Base-by-base conservation (phyloP, 2,329 filamentous ascomycete species). In the Apiospora rasikravindrae region DNA sequence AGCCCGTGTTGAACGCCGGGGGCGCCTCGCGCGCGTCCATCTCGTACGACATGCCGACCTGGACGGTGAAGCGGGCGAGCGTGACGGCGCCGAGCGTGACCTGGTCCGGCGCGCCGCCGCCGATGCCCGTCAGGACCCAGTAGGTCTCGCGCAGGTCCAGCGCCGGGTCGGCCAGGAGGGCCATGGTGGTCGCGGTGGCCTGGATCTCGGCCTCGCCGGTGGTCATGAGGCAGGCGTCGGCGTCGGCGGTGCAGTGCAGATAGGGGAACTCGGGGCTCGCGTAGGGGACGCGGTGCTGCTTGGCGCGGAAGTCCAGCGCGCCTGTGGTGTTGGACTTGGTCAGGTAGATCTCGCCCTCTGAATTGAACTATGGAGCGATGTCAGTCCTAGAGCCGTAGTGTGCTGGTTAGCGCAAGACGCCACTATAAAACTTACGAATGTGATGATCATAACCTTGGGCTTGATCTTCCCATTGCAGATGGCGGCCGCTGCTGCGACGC, bases 11-110 rank as follows among this genome's bases (percentile, higher is more conserved):
- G 68, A 71, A 77, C 29, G 74, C 57, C 73, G 14, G 70, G 44
- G 77, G 91, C 42, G 93, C 88, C 73, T 94, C 92, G 44, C 92
- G 88, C 0, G 88, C 83, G 76, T 94, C 92, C 73, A 95, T 89
- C 80, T 95, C 93, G 75, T 94, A 93, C 80, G 95, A 92, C 70
- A 94, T 84, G 0, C 90, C 92, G 4, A 94, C 92, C 78, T 95
- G 93, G 5, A 95, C 87, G 0, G 92, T 89, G 77, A 91, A 95
- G 26, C 89, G 88, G 45, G 90, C 88, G 70, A 95, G 89, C 0
- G 91, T 90, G 0, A 93, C 91, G 49, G 88, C 87, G 64, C 88
- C 89, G 4, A 93, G 84, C 0, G 92, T 94, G 26, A 87, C 90
- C 33, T 89, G 82, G 73, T 91, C 88, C 0, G 93, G 93, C 79